These are phyloP conservation scores for Guadua angustifolia DNA, from an alignment of 176 grass and related monocot species.

Conservation along the genomic window DNA sequence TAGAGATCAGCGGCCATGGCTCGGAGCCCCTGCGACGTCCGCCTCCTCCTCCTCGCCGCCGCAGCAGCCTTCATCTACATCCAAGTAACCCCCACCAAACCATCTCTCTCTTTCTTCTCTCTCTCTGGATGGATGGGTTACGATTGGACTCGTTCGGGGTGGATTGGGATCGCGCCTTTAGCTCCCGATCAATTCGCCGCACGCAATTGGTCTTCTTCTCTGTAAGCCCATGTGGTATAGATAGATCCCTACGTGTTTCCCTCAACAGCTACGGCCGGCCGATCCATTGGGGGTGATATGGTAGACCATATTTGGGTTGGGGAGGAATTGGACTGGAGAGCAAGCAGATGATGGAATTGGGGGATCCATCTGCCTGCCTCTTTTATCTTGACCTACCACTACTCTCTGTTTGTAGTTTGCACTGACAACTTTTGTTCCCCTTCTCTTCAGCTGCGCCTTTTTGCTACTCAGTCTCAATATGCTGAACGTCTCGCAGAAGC, in stretches of 20 bases:
- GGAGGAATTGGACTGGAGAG: not conserved
- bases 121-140: too few species aligned
- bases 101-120: not conserved
- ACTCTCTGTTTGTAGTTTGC: too few species aligned
- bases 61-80: constrained; percentile 86
- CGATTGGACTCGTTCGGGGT: too few species aligned
- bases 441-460: constrained; percentile 73
- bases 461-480: constrained; percentile 72
- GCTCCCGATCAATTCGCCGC: too few species aligned
- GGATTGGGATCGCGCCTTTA: too few species aligned
- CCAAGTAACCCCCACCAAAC: constrained; percentile 52
- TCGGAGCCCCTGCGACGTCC: constrained; percentile 58
- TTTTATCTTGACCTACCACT: too few species aligned
- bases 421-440: not conserved
- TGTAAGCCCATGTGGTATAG: too few species aligned
- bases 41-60: constrained; percentile 67
- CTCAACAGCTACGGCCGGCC: not conserved
- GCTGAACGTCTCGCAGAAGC: constrained; percentile 70
- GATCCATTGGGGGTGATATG: not conserved
- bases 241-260: not conserved
- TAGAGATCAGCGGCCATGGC: constrained; percentile 47
- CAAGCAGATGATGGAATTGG: not conserved
- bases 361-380: not conserved
- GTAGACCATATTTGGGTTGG: not conserved
- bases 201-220: too few species aligned